Conservation (phyloP, 345 rosid species). For the Moricandia moricandioides region DNA sequence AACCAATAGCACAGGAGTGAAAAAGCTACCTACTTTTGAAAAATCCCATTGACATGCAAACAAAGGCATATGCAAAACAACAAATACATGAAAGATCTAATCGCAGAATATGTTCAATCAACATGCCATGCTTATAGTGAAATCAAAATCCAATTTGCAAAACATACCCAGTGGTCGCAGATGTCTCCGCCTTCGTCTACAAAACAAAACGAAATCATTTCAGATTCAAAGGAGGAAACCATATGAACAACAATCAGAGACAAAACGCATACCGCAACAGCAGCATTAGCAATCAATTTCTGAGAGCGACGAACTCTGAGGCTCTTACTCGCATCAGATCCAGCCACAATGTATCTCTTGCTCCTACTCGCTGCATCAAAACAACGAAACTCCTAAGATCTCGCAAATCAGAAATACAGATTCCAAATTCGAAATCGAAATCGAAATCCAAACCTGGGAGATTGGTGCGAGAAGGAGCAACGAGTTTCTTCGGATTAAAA, state of each 20-base stretch:
- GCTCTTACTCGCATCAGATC: constrained; percentile 58
- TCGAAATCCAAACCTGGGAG: constrained; percentile 43
- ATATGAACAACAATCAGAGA: not conserved
- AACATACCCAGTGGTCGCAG: constrained; percentile 55
- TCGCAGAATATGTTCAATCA: not conserved
- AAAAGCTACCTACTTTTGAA: not conserved
- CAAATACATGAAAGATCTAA: not conserved
- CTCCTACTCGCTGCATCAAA: constrained; percentile 28
- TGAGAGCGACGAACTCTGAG: constrained; percentile 42
- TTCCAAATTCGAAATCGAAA: not conserved
- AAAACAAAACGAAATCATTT: not conserved
- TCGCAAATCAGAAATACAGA: not conserved
- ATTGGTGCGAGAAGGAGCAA: constrained; percentile 44
- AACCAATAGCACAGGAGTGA: not conserved
- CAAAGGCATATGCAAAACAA: not conserved
- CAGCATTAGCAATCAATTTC: constrained; percentile 63
- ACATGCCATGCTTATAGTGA: not conserved
- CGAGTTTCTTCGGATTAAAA: constrained; percentile 48
- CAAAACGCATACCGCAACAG: constrained; percentile 48
- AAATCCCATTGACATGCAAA: constrained; percentile 4
- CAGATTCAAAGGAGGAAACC: not conserved
- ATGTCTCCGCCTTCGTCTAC: constrained; percentile 61
- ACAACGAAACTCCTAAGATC: not conserved
- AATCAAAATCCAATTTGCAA: not conserved
- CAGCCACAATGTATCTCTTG: constrained; percentile 38